Base-by-base conservation (phyloP, 257 asterid genomes). In the Penstemon davidsonii region DNA sequence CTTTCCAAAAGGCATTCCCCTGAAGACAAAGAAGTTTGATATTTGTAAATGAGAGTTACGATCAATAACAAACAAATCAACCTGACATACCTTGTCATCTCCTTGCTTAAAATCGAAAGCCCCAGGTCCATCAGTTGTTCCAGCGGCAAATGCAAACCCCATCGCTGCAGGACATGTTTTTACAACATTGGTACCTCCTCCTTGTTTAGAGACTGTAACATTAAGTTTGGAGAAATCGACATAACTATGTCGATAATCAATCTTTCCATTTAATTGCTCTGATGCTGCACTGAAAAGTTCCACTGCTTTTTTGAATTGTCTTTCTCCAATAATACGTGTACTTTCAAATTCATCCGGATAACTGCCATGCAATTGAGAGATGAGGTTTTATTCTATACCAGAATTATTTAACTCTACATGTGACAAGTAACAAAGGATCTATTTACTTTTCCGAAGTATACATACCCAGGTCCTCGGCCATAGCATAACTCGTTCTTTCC, bases 101-200 rank as follows among this genome's bases (percentile, higher is more conserved):
- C 99, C 99, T 80, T 94, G 97, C 75, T 73, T 91, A 76, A 94
- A 94, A 85, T 94, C 97, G 81, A 94, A 94, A 75, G 99, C 99
- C 67, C 99, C 99, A 25, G 99, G 99, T 55, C 99, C 99, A 74
- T 94, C 99, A 47, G 99, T 94, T 68, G 99, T 94, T 71, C 99
- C 99, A 60, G 99, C 99, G 72, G 99, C 99, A 84, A 94, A 94
- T 53, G 88, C 96, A 82, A 94, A 94, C 25, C 99, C 99, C 99
- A 94, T 88, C 4, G 99, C 96, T n/a, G 99, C 97, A 63, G 99
- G 96, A 79, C 99, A 94, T 13, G 99, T 94, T 75, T 81, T 91
- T 25, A 83, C 92, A 39, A 72, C 83, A 62, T 83, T 73, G 58
- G 70, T 65, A 68, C 83, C 82, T 53, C 88, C 92, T n/a, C 81